phyloP scores from a whole-genome alignment of 352 stramenopile genomes.

The Phytophthora cactorum region DNA sequence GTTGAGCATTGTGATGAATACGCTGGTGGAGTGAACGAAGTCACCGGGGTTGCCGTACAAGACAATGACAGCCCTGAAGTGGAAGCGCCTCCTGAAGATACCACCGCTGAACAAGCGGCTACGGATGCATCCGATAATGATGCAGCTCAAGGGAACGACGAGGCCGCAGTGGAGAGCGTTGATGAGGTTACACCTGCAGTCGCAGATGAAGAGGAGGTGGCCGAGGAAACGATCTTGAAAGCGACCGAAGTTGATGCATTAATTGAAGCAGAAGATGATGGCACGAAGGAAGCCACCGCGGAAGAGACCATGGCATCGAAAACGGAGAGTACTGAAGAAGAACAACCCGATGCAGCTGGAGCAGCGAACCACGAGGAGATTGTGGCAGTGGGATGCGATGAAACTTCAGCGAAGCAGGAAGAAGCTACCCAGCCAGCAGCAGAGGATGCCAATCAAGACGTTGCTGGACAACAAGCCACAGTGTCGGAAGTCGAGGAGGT shows the following conservation, averaged over 20 bases:
- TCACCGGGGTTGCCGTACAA: too few relatives aligned
- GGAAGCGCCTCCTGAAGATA: background rate
- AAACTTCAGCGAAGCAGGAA: background rate
- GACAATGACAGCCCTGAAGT: too few relatives aligned
- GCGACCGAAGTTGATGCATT: background rate
- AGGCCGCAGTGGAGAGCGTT: too few relatives aligned
- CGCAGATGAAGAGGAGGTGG: background rate
- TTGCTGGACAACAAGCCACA: background rate
- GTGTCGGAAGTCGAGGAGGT: slow-evolving; percentile 1
- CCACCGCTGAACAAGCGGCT: background rate
- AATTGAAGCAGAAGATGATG: background rate
- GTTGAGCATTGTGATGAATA: too few relatives aligned
- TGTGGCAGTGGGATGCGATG: background rate
- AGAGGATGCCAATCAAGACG: background rate
- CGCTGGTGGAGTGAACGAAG: too few relatives aligned
- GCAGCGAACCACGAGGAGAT: slow-evolving; percentile 1
- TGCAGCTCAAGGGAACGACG: too few relatives aligned
- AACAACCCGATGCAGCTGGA: slow-evolving; percentile 4
- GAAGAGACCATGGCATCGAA: background rate
- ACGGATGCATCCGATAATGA: too few relatives aligned
- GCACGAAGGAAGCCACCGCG: slow-evolving; percentile 2
- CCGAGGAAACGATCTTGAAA: background rate
- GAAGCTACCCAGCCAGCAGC: background rate
- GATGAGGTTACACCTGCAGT: background rate
- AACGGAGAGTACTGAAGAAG: background rate